Conservation (phyloP, 1,139 yeast genomes). For the Candida gigantensis region DNA sequence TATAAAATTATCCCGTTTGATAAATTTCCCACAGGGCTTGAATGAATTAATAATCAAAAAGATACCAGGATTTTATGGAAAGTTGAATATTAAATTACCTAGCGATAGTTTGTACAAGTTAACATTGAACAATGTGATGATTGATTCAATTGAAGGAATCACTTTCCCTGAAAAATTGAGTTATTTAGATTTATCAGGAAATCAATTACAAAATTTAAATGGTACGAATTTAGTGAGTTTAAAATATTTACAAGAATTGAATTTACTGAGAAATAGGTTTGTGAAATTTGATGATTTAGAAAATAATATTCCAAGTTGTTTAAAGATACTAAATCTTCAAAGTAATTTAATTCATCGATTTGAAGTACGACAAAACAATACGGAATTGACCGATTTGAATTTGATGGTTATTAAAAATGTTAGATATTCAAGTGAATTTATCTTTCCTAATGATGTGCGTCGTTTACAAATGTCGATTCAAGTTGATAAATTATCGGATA, state of each 20-base stretch:
- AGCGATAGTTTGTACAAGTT: constrained; percentile 4
- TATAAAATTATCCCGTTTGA: constrained; percentile 6
- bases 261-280: constrained; percentile 12
- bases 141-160: constrained; percentile 9
- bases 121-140: constrained; percentile 7
- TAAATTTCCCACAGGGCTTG: constrained; percentile 9
- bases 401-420: constrained; percentile 3
- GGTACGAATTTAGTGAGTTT: constrained; percentile 8
- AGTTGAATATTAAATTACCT: constrained; percentile 6
- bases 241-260: constrained; percentile 6
- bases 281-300: constrained; percentile 1
- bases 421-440: constrained; percentile 1
- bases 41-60: constrained; percentile 8
- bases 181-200: constrained; percentile 12
- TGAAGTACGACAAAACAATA: neutral
- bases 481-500: constrained; percentile 3
- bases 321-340: constrained; percentile 4
- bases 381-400: neutral
- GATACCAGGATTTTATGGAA: constrained; percentile 9
- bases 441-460: constrained; percentile 1
- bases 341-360: constrained; percentile 9
- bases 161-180: constrained; percentile 10
- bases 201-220: constrained; percentile 7
- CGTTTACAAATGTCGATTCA: constrained; percentile 4
- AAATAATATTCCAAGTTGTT: constrained; percentile 4